These are phyloP conservation scores for Oryza coarctata DNA, from an alignment of 176 grass and related monocot genomes.

Conservation along the genomic window DNA sequence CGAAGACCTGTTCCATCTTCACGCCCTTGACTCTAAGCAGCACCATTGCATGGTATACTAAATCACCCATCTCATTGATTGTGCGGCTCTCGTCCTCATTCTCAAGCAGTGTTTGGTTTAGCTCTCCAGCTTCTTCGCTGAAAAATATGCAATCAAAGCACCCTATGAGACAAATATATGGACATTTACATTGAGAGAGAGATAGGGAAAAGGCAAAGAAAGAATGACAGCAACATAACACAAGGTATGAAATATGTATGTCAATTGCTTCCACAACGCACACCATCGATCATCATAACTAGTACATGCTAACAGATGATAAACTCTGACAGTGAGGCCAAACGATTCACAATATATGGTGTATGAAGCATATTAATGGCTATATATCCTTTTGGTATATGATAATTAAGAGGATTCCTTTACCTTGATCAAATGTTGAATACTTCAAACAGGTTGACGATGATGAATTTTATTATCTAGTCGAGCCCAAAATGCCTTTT, in stretches of 20 bases:
- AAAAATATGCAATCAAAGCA: conserved; percentile 4
- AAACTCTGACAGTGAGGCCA: not conserved
- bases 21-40: conserved; percentile 67
- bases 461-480: not conserved
- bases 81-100: conserved; percentile 61
- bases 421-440: not conserved
- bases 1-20: conserved; percentile 75
- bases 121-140: conserved; percentile 84
- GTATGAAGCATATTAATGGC: not conserved
- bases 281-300: not conserved
- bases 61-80: conserved; percentile 82
- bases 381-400: not conserved
- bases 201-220: not conserved
- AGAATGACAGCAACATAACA: not conserved
- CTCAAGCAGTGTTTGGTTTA: conserved; percentile 65
- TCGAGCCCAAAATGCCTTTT: not conserved
- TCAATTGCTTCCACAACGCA: not conserved
- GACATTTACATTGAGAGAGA: not conserved
- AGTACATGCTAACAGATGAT: conserved; percentile 16
- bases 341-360: not conserved
- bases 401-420: not conserved
- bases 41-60: conserved; percentile 91
- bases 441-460: not conserved
- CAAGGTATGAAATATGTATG: not conserved
- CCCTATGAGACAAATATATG: not conserved